phyloP scores from a whole-genome alignment of 1,284 basidiomycete species.

The Chondrostereum purpureum region DNA sequence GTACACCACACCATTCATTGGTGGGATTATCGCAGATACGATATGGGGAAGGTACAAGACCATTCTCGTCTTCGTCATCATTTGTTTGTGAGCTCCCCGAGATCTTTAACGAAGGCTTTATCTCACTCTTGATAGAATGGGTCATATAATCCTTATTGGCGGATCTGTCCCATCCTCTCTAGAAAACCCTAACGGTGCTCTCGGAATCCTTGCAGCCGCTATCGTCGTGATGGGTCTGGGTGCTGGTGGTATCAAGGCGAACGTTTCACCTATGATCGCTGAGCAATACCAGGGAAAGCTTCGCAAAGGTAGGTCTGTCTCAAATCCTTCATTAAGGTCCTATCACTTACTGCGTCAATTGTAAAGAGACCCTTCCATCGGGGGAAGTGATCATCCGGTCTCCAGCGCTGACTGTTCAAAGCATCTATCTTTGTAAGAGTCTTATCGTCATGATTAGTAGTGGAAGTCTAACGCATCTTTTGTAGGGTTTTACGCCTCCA shows the following conservation, averaged over 20 bases:
- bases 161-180: constrained; percentile 31
- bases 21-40: constrained; percentile 50
- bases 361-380: constrained; percentile 36
- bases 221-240: constrained; percentile 40
- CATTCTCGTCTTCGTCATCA: constrained; percentile 41
- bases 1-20: constrained; percentile 39
- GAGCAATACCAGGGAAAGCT: constrained; percentile 48
- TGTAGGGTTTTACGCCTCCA: constrained; percentile 41
- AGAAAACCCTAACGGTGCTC: constrained; percentile 22
- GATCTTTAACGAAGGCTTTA: constrained; percentile 3
- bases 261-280: constrained; percentile 55
- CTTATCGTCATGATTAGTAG: too few relatives aligned
- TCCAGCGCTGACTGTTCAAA: constrained; percentile 47
- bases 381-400: constrained; percentile 62
- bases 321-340: constrained; percentile 3
- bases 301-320: constrained; percentile 29
- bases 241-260: constrained; percentile 43
- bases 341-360: background rate
- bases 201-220: constrained; percentile 30
- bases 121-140: constrained; percentile 21
- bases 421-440: constrained; percentile 35
- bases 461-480: too few relatives aligned
- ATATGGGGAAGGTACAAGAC: constrained; percentile 57
- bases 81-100: constrained; percentile 27
- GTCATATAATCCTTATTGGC: constrained; percentile 37